Percentiles rank a stretch among this genome's conserved stretches.
Evolutionary conservation across 441 rosid species (phyloP).

Genomic region (Theobroma grandiflorum): DNA sequence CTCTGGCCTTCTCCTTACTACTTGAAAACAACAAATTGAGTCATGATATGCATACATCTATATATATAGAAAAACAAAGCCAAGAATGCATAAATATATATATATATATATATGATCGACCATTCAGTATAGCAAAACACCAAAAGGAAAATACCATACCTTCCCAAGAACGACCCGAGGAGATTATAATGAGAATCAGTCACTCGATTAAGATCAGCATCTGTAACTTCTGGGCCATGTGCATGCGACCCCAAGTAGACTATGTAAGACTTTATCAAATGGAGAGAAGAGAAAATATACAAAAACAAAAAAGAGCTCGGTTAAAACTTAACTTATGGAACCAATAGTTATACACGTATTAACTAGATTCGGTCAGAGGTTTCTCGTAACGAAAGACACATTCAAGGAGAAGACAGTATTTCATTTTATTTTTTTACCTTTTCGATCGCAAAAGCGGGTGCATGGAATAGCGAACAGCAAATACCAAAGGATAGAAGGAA

Average conservation of each 20-base stretch:
- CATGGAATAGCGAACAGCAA: conserved; percentile 22
- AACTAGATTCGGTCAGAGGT: too few species aligned
- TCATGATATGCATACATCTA: too few species aligned
- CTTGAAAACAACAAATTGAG: background rate
- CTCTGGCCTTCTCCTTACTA: conserved; percentile 55
- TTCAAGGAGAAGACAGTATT: background rate
- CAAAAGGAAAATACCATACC: conserved; percentile 33
- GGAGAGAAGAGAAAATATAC: background rate
- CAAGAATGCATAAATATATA: too few species aligned
- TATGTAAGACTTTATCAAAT: conserved; percentile 48
- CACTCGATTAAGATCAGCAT: conserved; percentile 39
- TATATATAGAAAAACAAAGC: background rate
- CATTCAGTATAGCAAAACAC: too few species aligned
- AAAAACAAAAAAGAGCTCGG: background rate
- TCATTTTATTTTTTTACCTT: conserved; percentile 33
- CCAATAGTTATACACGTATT: background rate
- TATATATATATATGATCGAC: too few species aligned
- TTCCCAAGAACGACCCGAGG: conserved; percentile 58
- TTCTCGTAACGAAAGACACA: too few species aligned
- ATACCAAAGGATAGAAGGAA: conserved; percentile 29
- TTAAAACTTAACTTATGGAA: background rate
- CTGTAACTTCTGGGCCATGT: conserved; percentile 41
- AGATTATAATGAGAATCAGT: conserved; percentile 52
- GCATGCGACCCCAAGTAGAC: conserved; percentile 79
- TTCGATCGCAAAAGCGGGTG: conserved; percentile 44